These are phyloP conservation scores for Suillus occidentalis DNA, from an alignment of 768 basidiomycete species.

Conservation along the genomic window DNA sequence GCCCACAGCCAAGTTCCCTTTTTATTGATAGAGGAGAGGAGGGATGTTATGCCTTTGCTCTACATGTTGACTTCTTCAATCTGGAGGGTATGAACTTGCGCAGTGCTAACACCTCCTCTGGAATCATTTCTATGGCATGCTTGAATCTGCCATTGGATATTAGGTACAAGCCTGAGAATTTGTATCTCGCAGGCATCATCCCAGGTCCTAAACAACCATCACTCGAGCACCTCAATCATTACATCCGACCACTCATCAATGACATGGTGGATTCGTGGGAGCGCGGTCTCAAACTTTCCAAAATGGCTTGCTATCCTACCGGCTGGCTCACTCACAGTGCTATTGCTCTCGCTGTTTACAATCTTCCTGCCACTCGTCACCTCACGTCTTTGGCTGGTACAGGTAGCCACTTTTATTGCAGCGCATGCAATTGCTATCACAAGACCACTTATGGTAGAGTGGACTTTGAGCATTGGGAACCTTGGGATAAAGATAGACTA, in stretches of 20 bases:
- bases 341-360: slow-evolving; percentile 30
- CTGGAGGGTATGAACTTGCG: slow-evolving; percentile 25
- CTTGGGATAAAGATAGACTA: slow-evolving; percentile 9
- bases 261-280: too few relatives aligned
- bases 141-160: slow-evolving; percentile 36
- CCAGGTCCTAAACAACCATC: slow-evolving; percentile 27
- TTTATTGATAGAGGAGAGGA: slow-evolving; percentile 12
- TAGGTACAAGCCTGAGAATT: slow-evolving; percentile 26
- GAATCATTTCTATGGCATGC: slow-evolving; percentile 24
- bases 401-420: slow-evolving; percentile 27
- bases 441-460: slow-evolving; percentile 4
- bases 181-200: slow-evolving; percentile 20
- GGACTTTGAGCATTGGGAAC: slow-evolving; percentile 20
- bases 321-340: slow-evolving; percentile 15
- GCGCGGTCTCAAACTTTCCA: slow-evolving; percentile 16
- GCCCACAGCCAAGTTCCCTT: slow-evolving; percentile 13
- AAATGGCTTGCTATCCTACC: slow-evolving; percentile 11
- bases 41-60: slow-evolving; percentile 6
- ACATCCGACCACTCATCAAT: slow-evolving; percentile 14
- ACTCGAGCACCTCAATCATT: slow-evolving; percentile 22
- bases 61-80: slow-evolving; percentile 39
- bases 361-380: slow-evolving; percentile 27
- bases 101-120: slow-evolving; percentile 30
- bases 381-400: slow-evolving; percentile 26
- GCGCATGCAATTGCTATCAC: slow-evolving; percentile 25